phyloP scores from a whole-genome alignment of 345 rosid genomes.

The Bretschneidera sinensis region DNA sequence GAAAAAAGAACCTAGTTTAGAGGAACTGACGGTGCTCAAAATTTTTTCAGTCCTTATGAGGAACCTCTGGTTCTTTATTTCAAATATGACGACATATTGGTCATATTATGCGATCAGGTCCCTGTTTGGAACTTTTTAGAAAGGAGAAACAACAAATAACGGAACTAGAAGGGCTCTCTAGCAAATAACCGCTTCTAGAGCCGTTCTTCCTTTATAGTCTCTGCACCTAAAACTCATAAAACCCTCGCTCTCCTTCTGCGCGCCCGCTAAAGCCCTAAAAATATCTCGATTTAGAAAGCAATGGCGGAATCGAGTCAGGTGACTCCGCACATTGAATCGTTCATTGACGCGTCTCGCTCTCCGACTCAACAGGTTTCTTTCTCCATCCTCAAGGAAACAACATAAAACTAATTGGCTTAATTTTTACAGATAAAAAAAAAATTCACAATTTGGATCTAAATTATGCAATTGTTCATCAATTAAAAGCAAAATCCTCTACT shows the following conservation, averaged over 20 bases:
- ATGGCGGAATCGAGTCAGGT: conserved; percentile 52
- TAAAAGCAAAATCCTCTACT: not conserved
- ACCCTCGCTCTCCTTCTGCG: not conserved
- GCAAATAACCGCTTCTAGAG: too few relatives aligned
- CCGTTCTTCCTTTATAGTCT: too few relatives aligned
- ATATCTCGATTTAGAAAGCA: not conserved
- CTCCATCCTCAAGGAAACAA: not conserved
- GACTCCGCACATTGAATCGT: conserved; percentile 56
- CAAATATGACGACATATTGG: too few relatives aligned
- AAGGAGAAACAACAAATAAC: too few relatives aligned
- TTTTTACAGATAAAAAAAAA: not conserved
- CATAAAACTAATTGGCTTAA: not conserved
- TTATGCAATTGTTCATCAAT: not conserved
- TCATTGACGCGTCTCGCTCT: conserved; percentile 53
- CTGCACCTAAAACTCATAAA: too few relatives aligned
- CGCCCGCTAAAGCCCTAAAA: not conserved
- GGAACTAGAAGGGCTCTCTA: too few relatives aligned
- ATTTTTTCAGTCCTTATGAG: too few relatives aligned
- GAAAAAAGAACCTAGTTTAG: too few relatives aligned
- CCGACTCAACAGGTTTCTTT: conserved; percentile 48
- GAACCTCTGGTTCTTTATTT: too few relatives aligned
- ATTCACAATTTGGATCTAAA: not conserved
- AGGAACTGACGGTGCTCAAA: too few relatives aligned
- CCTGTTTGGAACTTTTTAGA: too few relatives aligned
- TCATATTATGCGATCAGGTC: too few relatives aligned